Evolutionary conservation across 495 filamentous ascomycete genomes (phyloP).

Genomic region (Antarctomyces pellizariae): DNA sequence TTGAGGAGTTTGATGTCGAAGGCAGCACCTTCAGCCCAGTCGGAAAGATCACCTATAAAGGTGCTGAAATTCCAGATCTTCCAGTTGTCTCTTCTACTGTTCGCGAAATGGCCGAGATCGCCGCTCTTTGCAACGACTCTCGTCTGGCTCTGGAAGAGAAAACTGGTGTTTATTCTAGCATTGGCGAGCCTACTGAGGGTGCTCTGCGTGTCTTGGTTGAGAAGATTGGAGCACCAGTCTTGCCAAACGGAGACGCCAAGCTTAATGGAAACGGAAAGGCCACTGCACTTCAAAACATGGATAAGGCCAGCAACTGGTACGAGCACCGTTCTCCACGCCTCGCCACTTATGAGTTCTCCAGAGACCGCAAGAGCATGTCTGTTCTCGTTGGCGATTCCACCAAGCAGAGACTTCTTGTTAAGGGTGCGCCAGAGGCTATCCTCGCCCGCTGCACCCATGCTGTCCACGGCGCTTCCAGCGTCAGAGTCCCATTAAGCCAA

Average conservation of each 20-base stretch:
- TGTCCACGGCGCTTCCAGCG: constrained; percentile 51
- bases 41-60: constrained; percentile 42
- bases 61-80: constrained; percentile 43
- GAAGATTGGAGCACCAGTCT: constrained; percentile 72
- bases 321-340: constrained; percentile 50
- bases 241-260: no score
- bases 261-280: no score
- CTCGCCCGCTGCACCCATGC: constrained; percentile 73
- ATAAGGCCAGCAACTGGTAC: constrained; percentile 49
- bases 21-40: constrained; percentile 83
- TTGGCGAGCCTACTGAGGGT: constrained; percentile 92
- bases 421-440: constrained; percentile 87
- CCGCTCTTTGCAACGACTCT: constrained; percentile 79
- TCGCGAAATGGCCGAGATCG: constrained; percentile 61
- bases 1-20: constrained; percentile 80
- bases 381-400: constrained; percentile 53
- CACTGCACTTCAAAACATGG: constrained; percentile 29
- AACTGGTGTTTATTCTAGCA: constrained; percentile 46
- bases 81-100: constrained; percentile 58
- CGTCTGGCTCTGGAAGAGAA: constrained; percentile 61
- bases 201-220: constrained; percentile 79
- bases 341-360: constrained; percentile 89
- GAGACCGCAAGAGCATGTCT: constrained; percentile 98
- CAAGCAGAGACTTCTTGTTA: constrained; percentile 68
- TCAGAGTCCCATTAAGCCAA: constrained; percentile 41